Evolutionary conservation across 2,329 filamentous ascomycete species (phyloP).

Genomic region (Colletotrichum acutatum): DNA sequence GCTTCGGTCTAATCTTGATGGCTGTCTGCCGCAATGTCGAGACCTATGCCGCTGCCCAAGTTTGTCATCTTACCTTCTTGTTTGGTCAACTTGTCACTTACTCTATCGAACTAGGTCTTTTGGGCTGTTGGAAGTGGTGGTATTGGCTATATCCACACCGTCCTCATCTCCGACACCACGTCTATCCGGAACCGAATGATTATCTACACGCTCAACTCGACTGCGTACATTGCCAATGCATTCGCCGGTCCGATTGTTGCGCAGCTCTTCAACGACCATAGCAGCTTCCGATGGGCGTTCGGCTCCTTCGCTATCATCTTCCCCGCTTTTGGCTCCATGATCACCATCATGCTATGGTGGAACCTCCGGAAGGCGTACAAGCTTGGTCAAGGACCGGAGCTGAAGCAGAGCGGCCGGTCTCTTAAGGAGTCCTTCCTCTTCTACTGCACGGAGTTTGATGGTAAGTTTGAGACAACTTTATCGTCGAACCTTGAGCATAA

Average conservation of each 20-base stretch:
- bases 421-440: conserved; percentile 26
- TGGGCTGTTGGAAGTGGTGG: conserved; percentile 61
- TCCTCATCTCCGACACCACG: conserved; percentile 47
- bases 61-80: background rate
- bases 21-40: conserved; percentile 63
- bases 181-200: conserved; percentile 45
- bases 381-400: conserved; percentile 35
- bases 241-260: conserved; percentile 44
- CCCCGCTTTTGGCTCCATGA: conserved; percentile 44
- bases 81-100: background rate
- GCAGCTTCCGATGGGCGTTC: conserved; percentile 51
- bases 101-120: conserved; percentile 53
- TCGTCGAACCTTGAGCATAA: rapidly evolving
- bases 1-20: conserved; percentile 61
- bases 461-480: conserved; percentile 36
- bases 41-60: conserved; percentile 53
- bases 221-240: conserved; percentile 50
- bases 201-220: conserved; percentile 44
- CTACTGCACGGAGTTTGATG: conserved; percentile 39
- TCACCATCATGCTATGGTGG: conserved; percentile 30
- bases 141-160: conserved; percentile 42
- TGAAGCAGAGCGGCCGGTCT: conserved; percentile 39
- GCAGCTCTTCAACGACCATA: conserved; percentile 39
- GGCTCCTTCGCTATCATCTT: conserved; percentile 70
- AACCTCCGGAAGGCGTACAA: conserved; percentile 36